Evolutionary conservation across 1,284 basidiomycete species (phyloP).

Genomic region (Amylostereum chailletii): DNA sequence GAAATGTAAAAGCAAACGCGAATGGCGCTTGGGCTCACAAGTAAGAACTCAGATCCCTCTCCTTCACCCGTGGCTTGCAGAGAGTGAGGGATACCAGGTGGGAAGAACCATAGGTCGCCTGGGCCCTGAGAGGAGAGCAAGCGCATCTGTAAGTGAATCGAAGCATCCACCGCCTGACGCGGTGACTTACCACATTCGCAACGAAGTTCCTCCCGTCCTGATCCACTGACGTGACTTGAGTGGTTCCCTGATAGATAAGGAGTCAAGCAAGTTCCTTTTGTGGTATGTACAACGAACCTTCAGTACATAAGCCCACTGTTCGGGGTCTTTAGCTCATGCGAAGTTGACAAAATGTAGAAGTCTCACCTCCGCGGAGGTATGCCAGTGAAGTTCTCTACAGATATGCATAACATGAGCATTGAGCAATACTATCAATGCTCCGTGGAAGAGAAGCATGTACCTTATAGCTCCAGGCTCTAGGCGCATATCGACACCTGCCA

Average conservation of each 20-base stretch:
- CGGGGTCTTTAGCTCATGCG: slow-evolving; percentile 5
- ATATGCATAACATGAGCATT: not conserved
- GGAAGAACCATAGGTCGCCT: slow-evolving; percentile 56
- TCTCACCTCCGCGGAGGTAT: slow-evolving; percentile 53
- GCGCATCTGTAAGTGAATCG: not conserved
- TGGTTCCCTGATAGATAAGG: slow-evolving; percentile 36
- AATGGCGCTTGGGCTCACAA: slow-evolving; percentile 31
- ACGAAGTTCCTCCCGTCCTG: slow-evolving; percentile 54
- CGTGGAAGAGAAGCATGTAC: slow-evolving; percentile 22
- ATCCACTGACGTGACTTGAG: slow-evolving; percentile 56
- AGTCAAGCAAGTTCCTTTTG: not conserved
- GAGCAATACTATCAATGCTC: not conserved
- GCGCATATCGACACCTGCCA: slow-evolving; percentile 67
- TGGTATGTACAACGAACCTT: slow-evolving; percentile 25
- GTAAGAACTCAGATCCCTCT: slow-evolving; percentile 60
- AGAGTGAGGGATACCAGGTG: slow-evolving; percentile 43
- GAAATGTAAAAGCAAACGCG: not conserved
- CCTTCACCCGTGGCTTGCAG: slow-evolving; percentile 57
- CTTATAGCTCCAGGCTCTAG: slow-evolving; percentile 56
- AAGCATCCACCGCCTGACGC: too few relatives aligned
- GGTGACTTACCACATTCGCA: slow-evolving; percentile 38
- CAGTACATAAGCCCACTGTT: slow-evolving; percentile 59
- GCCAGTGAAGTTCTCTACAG: slow-evolving; percentile 66
- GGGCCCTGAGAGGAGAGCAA: slow-evolving; percentile 14
- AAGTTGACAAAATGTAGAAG: not conserved